Conservation (phyloP, 306 rosid genomes). For the Medicago truncatula region MtrunA17r5.0-ANR NC_053046.1:37348001-37348500, state of each 20-base stretch:
- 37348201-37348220: no score
- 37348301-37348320: not conserved
- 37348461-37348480: constrained; percentile 1
- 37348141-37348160: no score
- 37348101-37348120: no score
- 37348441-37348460: not conserved
- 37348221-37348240: no score
- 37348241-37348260: not conserved
- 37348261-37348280: not conserved
- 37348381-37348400: not conserved
- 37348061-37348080: no score
- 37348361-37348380: constrained; percentile 1
- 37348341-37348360: not conserved
- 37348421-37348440: not conserved
- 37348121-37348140: no score
- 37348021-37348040: no score
- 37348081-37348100: no score
- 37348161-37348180: no score
- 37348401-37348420: not conserved
- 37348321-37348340: not conserved
- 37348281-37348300: not conserved
- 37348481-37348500: not conserved
- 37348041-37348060: no score
- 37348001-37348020: no score
- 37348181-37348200: no score